These are phyloP conservation scores for Fusarium hostae DNA, from an alignment of 2,329 filamentous ascomycete genomes.

Conservation along the genomic window DNA sequence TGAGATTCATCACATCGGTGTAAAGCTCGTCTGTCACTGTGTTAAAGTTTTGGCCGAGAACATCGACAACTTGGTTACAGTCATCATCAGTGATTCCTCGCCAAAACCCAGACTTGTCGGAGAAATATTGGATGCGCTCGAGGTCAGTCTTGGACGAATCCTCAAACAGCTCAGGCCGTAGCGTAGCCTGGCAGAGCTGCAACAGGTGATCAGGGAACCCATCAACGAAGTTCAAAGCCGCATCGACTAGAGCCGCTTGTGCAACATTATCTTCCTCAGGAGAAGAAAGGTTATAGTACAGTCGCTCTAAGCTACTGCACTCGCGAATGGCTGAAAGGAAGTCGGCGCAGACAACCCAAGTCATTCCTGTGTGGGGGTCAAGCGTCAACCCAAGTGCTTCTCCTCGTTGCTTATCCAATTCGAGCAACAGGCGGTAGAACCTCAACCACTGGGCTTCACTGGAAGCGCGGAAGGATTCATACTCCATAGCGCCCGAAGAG, in stretches of 20 bases:
- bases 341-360: constrained; percentile 88
- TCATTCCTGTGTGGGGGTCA: constrained; percentile 75
- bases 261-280: constrained; percentile 65
- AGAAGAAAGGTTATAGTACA: constrained; percentile 73
- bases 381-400: constrained; percentile 83
- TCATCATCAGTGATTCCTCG: constrained; percentile 86
- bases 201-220: constrained; percentile 76
- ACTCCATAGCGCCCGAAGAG: constrained; percentile 75
- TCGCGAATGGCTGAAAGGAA: constrained; percentile 81
- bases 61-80: constrained; percentile 73
- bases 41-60: constrained; percentile 74
- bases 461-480: constrained; percentile 77
- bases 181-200: constrained; percentile 72
- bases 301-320: constrained; percentile 80
- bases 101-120: constrained; percentile 81
- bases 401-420: constrained; percentile 85
- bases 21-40: constrained; percentile 68
- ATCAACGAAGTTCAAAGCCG: constrained; percentile 76
- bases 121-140: constrained; percentile 81
- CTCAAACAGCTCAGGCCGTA: constrained; percentile 79
- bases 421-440: constrained; percentile 86
- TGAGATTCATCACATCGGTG: constrained; percentile 58
- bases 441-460: constrained; percentile 88
- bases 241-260: constrained; percentile 72
- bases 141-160: constrained; percentile 75